Base-by-base conservation (phyloP, 2,329 filamentous ascomycete genomes). In the Seiridium unicorne region DNA sequence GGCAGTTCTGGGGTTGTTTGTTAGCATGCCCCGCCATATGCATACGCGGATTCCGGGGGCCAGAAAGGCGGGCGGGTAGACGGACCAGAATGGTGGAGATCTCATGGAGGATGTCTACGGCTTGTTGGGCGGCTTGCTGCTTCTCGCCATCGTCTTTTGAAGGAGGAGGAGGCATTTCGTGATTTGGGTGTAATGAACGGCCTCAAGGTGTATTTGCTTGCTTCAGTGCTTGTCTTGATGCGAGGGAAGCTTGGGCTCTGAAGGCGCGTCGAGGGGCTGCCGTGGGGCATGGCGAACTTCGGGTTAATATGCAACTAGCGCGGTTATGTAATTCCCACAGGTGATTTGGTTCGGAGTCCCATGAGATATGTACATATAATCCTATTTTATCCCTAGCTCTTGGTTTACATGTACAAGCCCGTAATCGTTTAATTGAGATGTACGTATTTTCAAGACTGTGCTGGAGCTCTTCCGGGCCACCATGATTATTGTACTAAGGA, bases 51-150 rank as follows among this genome's bases (percentile, higher is more conserved):
- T 7, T 44, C 18, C 51, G 38, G 42, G 46, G 59, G 18, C 31
- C 35, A 38, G 35, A n/a, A 42, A 38, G n/a, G 58, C 32, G 48
- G 13, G 40, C 35, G 9, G 51, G n/a, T 48, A 31, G 46, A 78
- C 86, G 67, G 79, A 97, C 94, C 65, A 99, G 83, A 58, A 99
- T 89, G 47, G 91, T 95, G 55, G 94, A 90, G 65, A 95, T 94
- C 73, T 95, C 91, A 67, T 92, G 87, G 36, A 93, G 83, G 53
- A 94, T 92, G 72, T 93, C 90, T 63, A 95, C 90, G 56, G 90
- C 91, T 70, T 94, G 89, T 67, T 92, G 89, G 18, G 91, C 91
- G 34, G 90, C 90, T 66, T 85, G 85, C 73, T 91, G 89, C 75
- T 92, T 92, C 62, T 87, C 84, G 59, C 71, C 77, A 58, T 82